Percentiles rank a stretch among this genome's conserved stretches.
Evolutionary conservation across 768 basidiomycete genomes (phyloP).

Genomic region (Daedaleopsis sinensis): DNA sequence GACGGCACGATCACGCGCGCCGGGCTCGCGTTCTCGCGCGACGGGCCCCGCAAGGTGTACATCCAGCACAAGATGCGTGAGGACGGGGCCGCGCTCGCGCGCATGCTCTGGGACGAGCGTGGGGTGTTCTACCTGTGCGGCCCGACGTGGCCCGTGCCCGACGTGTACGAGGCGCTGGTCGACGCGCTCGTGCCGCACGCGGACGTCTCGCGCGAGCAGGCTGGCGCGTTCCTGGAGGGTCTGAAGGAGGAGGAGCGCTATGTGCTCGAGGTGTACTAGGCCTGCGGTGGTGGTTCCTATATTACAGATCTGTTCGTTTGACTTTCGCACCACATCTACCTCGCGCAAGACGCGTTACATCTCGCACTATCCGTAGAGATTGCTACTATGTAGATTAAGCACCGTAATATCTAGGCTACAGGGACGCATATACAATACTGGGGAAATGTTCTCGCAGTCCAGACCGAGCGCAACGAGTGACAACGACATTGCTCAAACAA

Average conservation of each 20-base stretch:
- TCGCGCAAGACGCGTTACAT: no score
- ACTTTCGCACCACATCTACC: no score
- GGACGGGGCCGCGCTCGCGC: conserved; percentile 76
- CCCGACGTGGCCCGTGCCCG: conserved; percentile 99
- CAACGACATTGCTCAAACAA: no score
- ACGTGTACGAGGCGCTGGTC: conserved; percentile 92
- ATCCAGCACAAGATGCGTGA: conserved; percentile 99
- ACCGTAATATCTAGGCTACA: no score
- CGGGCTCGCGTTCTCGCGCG: conserved; percentile 96
- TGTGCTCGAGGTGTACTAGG: conserved; percentile 78
- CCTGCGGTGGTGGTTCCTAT: not conserved
- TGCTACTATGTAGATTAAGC: no score
- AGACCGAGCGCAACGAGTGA: no score
- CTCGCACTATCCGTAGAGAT: no score
- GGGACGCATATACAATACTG: no score
- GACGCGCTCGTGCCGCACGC: conserved; percentile 76
- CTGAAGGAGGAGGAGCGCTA: conserved; percentile 97
- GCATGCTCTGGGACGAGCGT: conserved; percentile 69
- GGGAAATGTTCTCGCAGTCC: no score
- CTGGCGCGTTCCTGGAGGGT: conserved; percentile 82
- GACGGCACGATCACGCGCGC: conserved; percentile 86
- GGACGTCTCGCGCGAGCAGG: conserved; percentile 61
- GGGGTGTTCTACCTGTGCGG: conserved; percentile 97
- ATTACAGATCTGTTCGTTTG: not conserved
- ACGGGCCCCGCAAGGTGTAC: conserved; percentile 91